phyloP scores from a whole-genome alignment of 495 filamentous ascomycete species.

The Aspergillus indologenus region DNA sequence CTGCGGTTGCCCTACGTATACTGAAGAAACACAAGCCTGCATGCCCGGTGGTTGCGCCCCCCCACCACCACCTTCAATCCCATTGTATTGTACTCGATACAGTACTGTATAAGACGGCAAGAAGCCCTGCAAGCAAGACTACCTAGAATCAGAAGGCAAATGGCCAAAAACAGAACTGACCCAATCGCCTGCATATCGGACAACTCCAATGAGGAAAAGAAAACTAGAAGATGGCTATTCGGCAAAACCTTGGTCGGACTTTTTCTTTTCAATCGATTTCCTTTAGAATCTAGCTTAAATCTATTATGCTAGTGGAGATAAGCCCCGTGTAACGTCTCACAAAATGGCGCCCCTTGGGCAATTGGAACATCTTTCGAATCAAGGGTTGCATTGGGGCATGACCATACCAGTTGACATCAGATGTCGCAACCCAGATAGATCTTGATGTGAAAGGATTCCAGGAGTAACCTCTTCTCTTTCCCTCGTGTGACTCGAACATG shows the following conservation, averaged over 20 bases:
- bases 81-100: not conserved
- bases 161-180: not conserved
- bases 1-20: not conserved
- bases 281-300: constrained; percentile 17
- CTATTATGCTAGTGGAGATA: constrained; percentile 47
- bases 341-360: constrained; percentile 11
- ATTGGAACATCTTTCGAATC: constrained; percentile 8
- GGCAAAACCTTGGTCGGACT: not conserved
- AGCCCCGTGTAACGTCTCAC: constrained; percentile 46
- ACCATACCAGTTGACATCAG: not conserved
- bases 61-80: too few relatives aligned
- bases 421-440: not conserved
- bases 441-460: not conserved
- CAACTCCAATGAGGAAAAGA: not conserved
- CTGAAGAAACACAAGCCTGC: not conserved
- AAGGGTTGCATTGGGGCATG: constrained; percentile 20
- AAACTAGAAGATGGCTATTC: not conserved
- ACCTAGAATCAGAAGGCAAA: not conserved
- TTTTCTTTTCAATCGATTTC: not conserved
- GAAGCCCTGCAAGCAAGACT: not conserved
- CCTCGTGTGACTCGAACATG: not conserved
- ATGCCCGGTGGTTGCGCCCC: too few relatives aligned
- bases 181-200: not conserved
- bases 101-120: not conserved
- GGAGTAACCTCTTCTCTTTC: not conserved